Conservation (phyloP, 2,329 filamentous ascomycete genomes). For the Colletotrichum sp. region DNA sequence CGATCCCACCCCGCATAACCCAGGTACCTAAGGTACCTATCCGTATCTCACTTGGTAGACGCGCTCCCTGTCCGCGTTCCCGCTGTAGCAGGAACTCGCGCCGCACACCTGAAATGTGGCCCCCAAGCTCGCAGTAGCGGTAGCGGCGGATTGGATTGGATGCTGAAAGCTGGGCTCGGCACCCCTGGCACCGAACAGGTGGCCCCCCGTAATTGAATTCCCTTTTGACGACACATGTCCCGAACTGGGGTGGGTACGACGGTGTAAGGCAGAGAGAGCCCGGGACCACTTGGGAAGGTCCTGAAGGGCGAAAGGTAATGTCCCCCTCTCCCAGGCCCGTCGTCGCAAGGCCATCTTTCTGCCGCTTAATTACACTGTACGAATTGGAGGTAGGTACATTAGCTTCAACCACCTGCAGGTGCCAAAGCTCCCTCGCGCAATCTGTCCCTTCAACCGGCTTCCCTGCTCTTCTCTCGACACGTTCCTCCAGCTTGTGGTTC, state of each 20-base stretch:
- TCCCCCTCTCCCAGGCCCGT: background rate
- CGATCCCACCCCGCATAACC: slow-evolving; percentile 2
- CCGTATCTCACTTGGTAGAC: background rate
- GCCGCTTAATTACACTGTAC: background rate
- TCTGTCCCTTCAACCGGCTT: slow-evolving; percentile 22
- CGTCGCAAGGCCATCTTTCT: background rate
- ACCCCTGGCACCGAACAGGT: slow-evolving; percentile 6
- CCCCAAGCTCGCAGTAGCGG: background rate
- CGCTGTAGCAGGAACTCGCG: slow-evolving; percentile 5
- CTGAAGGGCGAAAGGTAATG: slow-evolving; percentile 9
- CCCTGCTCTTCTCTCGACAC: slow-evolving; percentile 21
- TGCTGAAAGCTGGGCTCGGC: background rate
- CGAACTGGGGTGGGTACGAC: background rate
- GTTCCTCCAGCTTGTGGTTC: background rate
- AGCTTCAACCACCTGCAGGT: background rate
- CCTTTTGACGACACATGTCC: slow-evolving; percentile 27
- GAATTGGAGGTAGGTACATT: background rate
- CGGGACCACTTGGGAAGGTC: background rate
- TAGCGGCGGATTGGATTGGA: background rate
- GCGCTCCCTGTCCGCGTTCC: background rate
- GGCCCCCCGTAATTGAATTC: slow-evolving; percentile 1
- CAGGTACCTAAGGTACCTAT: background rate
- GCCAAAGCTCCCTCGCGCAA: slow-evolving; percentile 15
- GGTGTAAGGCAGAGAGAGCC: background rate
- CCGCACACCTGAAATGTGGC: background rate